Percentiles rank a stretch among this genome's conserved stretches.
Conservation (phyloP, 371 early-diverging fungal genomes). For the Conidiobolus incongruus region DNA sequence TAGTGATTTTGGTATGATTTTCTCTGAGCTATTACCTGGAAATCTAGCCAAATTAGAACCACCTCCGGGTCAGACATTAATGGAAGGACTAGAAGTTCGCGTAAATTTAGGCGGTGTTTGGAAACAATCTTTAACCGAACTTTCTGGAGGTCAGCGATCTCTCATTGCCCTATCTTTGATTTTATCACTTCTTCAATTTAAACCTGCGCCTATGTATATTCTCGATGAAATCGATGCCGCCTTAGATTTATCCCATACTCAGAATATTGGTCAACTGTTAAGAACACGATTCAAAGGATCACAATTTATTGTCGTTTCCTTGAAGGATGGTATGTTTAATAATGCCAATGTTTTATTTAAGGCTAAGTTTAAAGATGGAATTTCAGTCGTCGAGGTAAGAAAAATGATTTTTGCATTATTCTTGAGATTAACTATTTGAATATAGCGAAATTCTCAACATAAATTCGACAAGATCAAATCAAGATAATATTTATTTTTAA, state of each 20-base stretch:
- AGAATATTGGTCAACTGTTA: constrained; percentile 96
- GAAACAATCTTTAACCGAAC: constrained; percentile 92
- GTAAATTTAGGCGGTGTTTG: constrained; percentile 94
- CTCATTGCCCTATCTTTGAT: constrained; percentile 94
- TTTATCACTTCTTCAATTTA: constrained; percentile 90
- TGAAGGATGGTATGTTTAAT: constrained; percentile 99
- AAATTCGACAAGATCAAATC: no score
- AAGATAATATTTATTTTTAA: no score
- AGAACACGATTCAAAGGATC: constrained; percentile 89
- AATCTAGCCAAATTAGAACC: constrained; percentile 73
- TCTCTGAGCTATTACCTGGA: constrained; percentile 81
- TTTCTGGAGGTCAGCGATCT: constrained; percentile 98
- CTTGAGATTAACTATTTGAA: no score
- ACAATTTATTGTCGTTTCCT: constrained; percentile 97
- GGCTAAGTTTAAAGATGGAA: constrained; percentile 90
- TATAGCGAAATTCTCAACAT: no score
- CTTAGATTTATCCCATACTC: constrained; percentile 95
- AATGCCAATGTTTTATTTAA: constrained; percentile 97
- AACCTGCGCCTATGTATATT: constrained; percentile 99
- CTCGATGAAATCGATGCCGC: constrained; percentile 99
- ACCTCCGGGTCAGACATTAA: constrained; percentile 56
- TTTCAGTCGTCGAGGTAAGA: constrained; percentile 70
- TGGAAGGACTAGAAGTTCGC: constrained; percentile 78
- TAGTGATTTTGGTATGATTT: constrained; percentile 86
- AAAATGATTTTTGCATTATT: no score